Percentiles rank a stretch among this genome's conserved stretches.
Conservation (phyloP, 2,329 filamentous ascomycete species). For the Fusarium haematococcum region DNA sequence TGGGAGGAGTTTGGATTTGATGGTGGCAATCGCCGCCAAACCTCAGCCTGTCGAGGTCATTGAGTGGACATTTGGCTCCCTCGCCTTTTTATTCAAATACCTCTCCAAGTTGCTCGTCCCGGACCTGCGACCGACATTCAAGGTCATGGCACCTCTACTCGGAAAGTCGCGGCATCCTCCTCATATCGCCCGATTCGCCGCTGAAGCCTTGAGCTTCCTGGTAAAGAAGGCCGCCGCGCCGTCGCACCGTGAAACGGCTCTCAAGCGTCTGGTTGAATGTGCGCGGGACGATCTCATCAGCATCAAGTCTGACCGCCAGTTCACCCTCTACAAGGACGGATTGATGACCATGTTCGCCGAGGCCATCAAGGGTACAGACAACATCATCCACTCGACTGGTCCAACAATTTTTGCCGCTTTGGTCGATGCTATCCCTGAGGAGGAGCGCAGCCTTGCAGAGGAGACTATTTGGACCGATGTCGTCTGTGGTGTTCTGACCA, state of each 20-base stretch:
- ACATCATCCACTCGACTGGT: conserved; percentile 70
- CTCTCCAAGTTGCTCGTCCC: conserved; percentile 87
- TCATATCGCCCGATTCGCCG: conserved; percentile 91
- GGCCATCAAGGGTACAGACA: conserved; percentile 74
- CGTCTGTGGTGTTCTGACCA: conserved; percentile 81
- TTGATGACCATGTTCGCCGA: conserved; percentile 94
- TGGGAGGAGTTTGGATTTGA: conserved; percentile 76
- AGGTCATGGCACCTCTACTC: conserved; percentile 84
- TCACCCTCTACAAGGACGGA: conserved; percentile 82
- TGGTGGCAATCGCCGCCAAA: conserved; percentile 82
- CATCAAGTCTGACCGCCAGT: conserved; percentile 65
- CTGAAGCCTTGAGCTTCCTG: conserved; percentile 94
- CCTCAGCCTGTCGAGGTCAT: conserved; percentile 88
- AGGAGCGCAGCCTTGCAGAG: conserved; percentile 61
- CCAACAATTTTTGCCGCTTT: conserved; percentile 65
- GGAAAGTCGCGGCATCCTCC: conserved; percentile 85
- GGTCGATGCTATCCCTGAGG: conserved; percentile 62
- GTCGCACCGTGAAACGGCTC: conserved; percentile 79
- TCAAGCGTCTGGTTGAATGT: conserved; percentile 78
- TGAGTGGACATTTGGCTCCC: conserved; percentile 94
- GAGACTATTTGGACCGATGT: conserved; percentile 71
- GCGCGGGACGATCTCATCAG: conserved; percentile 75
- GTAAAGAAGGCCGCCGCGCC: conserved; percentile 87
- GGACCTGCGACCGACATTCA: conserved; percentile 85
- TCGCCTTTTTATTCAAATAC: conserved; percentile 98